Evolutionary conservation across 352 stramenopile genomes (phyloP), one percentile per base, ranked within the genome.

Genomic region (Globisporangium barbulae): DNA sequence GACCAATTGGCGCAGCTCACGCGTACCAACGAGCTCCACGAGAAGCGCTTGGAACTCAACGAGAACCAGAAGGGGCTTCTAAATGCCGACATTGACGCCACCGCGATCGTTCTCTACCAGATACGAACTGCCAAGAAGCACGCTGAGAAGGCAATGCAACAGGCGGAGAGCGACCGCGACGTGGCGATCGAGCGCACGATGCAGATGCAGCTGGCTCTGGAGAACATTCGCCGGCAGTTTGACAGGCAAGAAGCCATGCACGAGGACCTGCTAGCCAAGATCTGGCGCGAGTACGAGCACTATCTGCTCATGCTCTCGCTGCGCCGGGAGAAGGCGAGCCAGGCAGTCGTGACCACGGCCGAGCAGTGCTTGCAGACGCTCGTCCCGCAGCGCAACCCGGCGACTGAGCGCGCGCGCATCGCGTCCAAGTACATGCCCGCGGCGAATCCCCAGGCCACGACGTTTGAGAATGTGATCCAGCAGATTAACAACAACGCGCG

Each of bases 261-360:
- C 17, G 85, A 92, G 59, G 83, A 94, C 42, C 35, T 92, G 1
- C 48, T 88, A 42, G 64, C 52, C 15, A 78, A 68, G n/a, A 82
- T 91, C 25, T 74, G 78, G 67, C 81, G 72, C 15, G 73, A 73
- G 31, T 89, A 90, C 58, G 79, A 92, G 53, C 65, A 87, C 33
- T 68, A 84, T 5, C 55, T 85, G 48, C 78, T 85, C 49, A 88
- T 89, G 83, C 53, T 67, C 10, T 90, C 81, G 28, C 62, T 88
- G 8, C 72, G 85, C 3, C 68, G 79, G 2, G 71, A 90, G 9
- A 74, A 90, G 57, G 76, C 65, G 1, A 60, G 88, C 19, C 85
- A 93, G 67, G 85, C 85, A 3, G 90, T 76, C 0, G 79, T 89
- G 22, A 45, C 33, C 7, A 71, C 78, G 10, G 53, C 61, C 0